phyloP scores from a whole-genome alignment of 116 monocot species.

The Posidonia oceanica region DNA sequence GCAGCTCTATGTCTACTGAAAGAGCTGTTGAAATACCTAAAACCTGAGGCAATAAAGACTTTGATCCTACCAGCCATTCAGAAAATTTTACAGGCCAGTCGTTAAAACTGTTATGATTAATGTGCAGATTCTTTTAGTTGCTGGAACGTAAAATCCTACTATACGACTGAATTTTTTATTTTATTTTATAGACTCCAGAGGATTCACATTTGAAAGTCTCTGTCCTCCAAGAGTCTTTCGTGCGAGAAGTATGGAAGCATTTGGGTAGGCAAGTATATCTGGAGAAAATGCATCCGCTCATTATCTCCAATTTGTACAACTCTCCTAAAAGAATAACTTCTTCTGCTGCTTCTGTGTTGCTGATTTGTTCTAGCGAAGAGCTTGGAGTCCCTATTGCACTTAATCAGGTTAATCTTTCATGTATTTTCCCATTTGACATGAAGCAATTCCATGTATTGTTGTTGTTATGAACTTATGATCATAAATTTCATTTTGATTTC shows the following conservation, averaged over 20 bases:
- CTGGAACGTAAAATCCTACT: not conserved
- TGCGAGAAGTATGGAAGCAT: conserved; percentile 69
- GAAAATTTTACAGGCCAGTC: conserved; percentile 86
- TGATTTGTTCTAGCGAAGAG: conserved; percentile 91
- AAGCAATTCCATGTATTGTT: not conserved
- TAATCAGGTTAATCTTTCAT: conserved; percentile 51
- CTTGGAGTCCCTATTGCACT: conserved; percentile 88
- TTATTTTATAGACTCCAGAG: conserved; percentile 43
- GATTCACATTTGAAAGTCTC: conserved; percentile 81
- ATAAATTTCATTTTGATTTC: not conserved
- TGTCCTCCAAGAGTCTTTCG: conserved; percentile 88
- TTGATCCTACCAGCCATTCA: conserved; percentile 74
- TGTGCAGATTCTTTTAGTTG: not conserved
- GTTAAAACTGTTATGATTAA: not conserved
- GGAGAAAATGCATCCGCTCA: conserved; percentile 70
- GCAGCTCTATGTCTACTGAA: conserved; percentile 54
- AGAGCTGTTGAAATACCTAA: conserved; percentile 79
- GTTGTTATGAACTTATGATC: not conserved
- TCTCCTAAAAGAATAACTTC: conserved; percentile 53
- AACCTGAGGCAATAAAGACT: conserved; percentile 29
- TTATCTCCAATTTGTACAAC: conserved; percentile 61
- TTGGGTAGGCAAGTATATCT: conserved; percentile 82
- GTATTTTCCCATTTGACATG: not conserved
- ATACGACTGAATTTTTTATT: not conserved
- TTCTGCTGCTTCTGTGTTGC: conserved; percentile 67